phyloP scores from a whole-genome alignment of 2,329 filamentous ascomycete species.

The Ophiosphaerella herpotricha region DNA sequence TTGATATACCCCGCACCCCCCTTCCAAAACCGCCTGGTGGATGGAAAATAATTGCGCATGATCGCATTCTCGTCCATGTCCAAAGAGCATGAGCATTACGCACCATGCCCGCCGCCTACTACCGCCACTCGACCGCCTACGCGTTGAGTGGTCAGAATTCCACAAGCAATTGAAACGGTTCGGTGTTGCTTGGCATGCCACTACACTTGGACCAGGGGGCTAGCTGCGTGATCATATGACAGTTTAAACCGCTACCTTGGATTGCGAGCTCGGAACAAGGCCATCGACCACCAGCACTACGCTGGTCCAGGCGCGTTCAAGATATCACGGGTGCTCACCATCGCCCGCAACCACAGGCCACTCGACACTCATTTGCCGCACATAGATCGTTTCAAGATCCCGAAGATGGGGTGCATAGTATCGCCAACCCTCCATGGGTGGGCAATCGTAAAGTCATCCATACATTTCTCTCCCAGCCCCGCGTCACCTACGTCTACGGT shows the following conservation, averaged over 20 bases:
- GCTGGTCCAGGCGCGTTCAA: conserved; percentile 9
- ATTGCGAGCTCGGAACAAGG: conserved; percentile 20
- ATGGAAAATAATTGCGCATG: too few species aligned
- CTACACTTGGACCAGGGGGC: conserved; percentile 24
- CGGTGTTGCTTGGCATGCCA: conserved; percentile 27
- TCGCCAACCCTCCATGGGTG: conserved; percentile 12
- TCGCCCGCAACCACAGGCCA: conserved; percentile 11
- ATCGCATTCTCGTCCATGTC: background rate
- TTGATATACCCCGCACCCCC: too few species aligned
- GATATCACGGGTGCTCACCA: background rate
- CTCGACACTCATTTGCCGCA: conserved; percentile 11
- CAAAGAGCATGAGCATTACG: background rate
- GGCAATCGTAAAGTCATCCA: conserved; percentile 16
- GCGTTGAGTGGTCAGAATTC: conserved; percentile 10
- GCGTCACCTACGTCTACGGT: conserved; percentile 17
- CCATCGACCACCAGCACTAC: conserved; percentile 17
- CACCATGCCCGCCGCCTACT: background rate
- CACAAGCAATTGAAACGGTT: conserved; percentile 24
- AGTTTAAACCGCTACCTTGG: conserved; percentile 31
- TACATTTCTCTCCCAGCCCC: conserved; percentile 7
- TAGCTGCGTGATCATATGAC: conserved; percentile 41
- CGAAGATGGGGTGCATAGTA: conserved; percentile 17
- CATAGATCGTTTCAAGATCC: conserved; percentile 34
- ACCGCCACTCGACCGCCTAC: conserved; percentile 2
- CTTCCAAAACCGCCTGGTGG: too few species aligned